phyloP scores from a whole-genome alignment of 345 rosid genomes.

The Melastoma malabathricum region DNA sequence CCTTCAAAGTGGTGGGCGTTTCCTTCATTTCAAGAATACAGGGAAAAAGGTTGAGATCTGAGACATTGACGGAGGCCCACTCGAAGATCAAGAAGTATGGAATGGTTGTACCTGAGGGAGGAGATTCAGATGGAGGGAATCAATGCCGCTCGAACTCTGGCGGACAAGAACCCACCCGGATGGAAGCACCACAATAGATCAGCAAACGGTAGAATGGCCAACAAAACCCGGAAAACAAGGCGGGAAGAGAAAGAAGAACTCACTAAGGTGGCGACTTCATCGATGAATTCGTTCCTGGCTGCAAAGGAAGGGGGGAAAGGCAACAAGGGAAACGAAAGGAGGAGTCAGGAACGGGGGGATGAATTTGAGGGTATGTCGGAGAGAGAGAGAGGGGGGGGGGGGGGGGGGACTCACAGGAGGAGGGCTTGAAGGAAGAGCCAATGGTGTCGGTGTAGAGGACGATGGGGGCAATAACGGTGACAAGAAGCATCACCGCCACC shows the following conservation, averaged over 20 bases:
- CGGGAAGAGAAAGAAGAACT: constrained; percentile 10
- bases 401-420: constrained; percentile 23
- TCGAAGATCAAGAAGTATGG: background rate
- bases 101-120: constrained; percentile 48
- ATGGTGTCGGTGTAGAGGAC: constrained; percentile 50
- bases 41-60: constrained; percentile 20
- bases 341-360: background rate
- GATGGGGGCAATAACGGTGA: constrained; percentile 75
- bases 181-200: background rate
- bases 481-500: constrained; percentile 47
- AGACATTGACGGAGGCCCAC: background rate
- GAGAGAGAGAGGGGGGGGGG: background rate
- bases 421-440: constrained; percentile 34
- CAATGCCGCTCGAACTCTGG: constrained; percentile 46
- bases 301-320: constrained; percentile 12
- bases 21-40: constrained; percentile 27
- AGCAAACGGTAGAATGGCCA: background rate
- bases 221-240: background rate
- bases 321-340: background rate
- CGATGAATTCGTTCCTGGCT: constrained; percentile 59
- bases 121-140: constrained; percentile 44
- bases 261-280: constrained; percentile 57
- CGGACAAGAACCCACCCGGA: background rate
- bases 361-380: too few species aligned
- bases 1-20: constrained; percentile 32